Evolutionary conservation across 116 monocot species (phyloP).

Genomic region (Papilionanthe hybrid): DNA sequence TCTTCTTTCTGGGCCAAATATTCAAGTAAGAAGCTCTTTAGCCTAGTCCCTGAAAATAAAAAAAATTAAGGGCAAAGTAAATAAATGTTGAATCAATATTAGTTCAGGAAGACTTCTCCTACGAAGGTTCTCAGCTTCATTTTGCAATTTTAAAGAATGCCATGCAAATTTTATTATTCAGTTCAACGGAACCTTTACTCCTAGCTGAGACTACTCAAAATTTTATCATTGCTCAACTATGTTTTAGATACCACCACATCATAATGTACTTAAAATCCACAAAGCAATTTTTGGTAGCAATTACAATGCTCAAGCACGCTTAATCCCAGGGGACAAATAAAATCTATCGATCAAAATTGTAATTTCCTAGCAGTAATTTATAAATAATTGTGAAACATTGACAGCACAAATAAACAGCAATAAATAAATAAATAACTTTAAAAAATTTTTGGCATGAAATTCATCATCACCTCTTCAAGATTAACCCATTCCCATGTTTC

Average conservation of each 20-base stretch:
- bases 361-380: background rate
- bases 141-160: background rate
- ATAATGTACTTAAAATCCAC: background rate
- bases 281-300: background rate
- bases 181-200: background rate
- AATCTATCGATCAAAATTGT: background rate
- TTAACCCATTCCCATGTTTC: conserved; percentile 92
- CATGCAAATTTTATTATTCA: background rate
- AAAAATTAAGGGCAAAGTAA: background rate
- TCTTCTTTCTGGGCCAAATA: background rate
- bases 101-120: background rate
- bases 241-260: background rate
- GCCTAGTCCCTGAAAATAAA: background rate
- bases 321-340: background rate
- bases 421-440: background rate
- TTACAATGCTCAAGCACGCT: background rate
- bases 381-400: background rate
- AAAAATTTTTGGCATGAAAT: background rate
- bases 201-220: background rate
- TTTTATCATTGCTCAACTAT: background rate
- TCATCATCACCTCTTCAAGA: conserved; percentile 59
- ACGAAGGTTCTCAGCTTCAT: background rate
- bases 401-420: conserved; percentile 2
- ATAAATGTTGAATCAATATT: background rate
- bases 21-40: background rate